These are phyloP conservation scores for Litchi chinensis DNA, from an alignment of 345 rosid genomes.

Conservation along the genomic window DNA sequence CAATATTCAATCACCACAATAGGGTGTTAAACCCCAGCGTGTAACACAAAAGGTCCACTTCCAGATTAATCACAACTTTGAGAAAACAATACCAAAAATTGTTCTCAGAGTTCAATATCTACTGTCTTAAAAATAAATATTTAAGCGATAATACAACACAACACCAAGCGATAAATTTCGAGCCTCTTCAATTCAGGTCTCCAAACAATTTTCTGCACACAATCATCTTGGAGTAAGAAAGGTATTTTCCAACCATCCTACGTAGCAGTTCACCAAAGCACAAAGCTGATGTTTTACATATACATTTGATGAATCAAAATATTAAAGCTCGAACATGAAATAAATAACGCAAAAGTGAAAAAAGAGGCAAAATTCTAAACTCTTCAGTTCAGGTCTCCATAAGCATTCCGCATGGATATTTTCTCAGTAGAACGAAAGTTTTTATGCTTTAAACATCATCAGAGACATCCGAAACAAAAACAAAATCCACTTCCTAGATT, in stretches of 20 bases:
- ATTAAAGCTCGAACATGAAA: not conserved
- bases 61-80: not conserved
- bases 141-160: not conserved
- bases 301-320: not conserved
- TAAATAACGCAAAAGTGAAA: not conserved
- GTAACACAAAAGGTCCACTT: too few relatives aligned
- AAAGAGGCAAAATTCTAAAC: not conserved
- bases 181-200: constrained; percentile 64
- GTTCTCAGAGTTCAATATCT: not conserved
- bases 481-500: not conserved
- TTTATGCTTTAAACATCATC: constrained; percentile 32
- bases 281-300: not conserved
- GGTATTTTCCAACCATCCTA: constrained; percentile 34
- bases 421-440: constrained; percentile 63
- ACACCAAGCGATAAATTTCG: not conserved
- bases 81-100: not conserved
- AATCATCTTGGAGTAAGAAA: constrained; percentile 44
- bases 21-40: too few relatives aligned
- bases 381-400: constrained; percentile 71
- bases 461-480: constrained; percentile 30
- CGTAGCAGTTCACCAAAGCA: constrained; percentile 21
- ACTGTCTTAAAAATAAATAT: not conserved
- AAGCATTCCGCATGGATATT: constrained; percentile 29
- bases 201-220: constrained; percentile 43
- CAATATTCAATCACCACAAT: too few relatives aligned